phyloP scores from a whole-genome alignment of 257 asterid genomes.

The Handroanthus guayacan region DNA sequence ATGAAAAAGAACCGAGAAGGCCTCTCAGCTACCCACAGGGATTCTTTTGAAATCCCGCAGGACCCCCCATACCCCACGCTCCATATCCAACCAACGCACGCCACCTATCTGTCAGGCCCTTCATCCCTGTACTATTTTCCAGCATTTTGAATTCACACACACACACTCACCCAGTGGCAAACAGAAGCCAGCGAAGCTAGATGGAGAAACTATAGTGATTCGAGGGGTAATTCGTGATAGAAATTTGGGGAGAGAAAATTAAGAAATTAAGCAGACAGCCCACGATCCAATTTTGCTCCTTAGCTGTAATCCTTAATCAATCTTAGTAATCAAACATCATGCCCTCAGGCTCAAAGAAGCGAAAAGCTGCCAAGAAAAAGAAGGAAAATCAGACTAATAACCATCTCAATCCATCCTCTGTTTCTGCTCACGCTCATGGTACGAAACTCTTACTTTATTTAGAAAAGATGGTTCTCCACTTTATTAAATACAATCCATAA shows the following conservation, averaged over 20 bases:
- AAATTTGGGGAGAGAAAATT: conserved; percentile 25
- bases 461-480: conserved; percentile 27
- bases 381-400: conserved; percentile 46
- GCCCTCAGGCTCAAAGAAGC: conserved; percentile 80
- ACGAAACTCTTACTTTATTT: conserved; percentile 32
- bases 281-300: conserved; percentile 27
- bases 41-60: conserved; percentile 13
- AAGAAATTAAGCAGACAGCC: conserved; percentile 24
- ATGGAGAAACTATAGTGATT: conserved; percentile 21
- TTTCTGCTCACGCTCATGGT: conserved; percentile 47
- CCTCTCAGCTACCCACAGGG: conserved; percentile 13
- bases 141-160: conserved; percentile 25
- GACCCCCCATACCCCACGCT: background rate
- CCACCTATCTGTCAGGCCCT: conserved; percentile 41
- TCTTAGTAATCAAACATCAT: conserved; percentile 41
- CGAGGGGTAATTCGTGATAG: conserved; percentile 11
- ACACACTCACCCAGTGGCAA: background rate
- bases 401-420: conserved; percentile 36
- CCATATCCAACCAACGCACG: conserved; percentile 38
- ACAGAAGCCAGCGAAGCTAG: conserved; percentile 28
- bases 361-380: conserved; percentile 75
- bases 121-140: conserved; percentile 24
- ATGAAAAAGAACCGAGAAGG: background rate
- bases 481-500: conserved; percentile 19
- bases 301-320: conserved; percentile 21